Percentiles rank a stretch among this genome's conserved stretches.
Evolutionary conservation across 306 rosid species (phyloP).

Genomic region (Cucurbita maxima): DNA sequence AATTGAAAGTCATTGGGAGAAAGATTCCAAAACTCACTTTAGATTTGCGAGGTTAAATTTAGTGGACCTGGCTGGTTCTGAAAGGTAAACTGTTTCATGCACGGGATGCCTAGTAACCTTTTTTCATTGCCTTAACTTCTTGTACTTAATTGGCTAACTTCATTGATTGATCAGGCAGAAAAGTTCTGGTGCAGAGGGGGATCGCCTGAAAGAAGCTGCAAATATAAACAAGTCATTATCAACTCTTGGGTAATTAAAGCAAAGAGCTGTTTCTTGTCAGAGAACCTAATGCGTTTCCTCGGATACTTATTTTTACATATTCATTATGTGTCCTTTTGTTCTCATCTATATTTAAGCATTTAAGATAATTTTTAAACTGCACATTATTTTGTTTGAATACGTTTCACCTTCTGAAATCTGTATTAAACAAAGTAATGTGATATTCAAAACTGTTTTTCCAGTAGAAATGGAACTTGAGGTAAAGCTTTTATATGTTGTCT

Average conservation of each 20-base stretch:
- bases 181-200: conserved; percentile 92
- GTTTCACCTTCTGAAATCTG: neutral
- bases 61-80: conserved; percentile 95
- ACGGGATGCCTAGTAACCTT: neutral
- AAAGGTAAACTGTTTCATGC: conserved; percentile 38
- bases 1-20: conserved; percentile 87
- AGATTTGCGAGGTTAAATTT: conserved; percentile 91
- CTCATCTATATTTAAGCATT: neutral
- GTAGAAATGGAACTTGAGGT: neutral
- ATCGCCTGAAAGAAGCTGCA: conserved; percentile 88
- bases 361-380: neutral
- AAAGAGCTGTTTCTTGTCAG: conserved; percentile 10
- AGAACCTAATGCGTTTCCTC: neutral
- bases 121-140: neutral
- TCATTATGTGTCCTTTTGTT: neutral
- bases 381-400: too few relatives aligned
- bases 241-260: conserved; percentile 64
- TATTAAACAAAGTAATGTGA: neutral
- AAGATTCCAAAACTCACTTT: conserved; percentile 70
- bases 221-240: conserved; percentile 90
- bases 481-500: neutral
- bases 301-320: neutral
- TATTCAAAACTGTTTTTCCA: neutral
- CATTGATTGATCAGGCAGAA: conserved; percentile 56
- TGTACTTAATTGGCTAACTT: conserved; percentile 2